Base-by-base conservation (phyloP, 345 rosid genomes). In the Populus deltoides region DNA sequence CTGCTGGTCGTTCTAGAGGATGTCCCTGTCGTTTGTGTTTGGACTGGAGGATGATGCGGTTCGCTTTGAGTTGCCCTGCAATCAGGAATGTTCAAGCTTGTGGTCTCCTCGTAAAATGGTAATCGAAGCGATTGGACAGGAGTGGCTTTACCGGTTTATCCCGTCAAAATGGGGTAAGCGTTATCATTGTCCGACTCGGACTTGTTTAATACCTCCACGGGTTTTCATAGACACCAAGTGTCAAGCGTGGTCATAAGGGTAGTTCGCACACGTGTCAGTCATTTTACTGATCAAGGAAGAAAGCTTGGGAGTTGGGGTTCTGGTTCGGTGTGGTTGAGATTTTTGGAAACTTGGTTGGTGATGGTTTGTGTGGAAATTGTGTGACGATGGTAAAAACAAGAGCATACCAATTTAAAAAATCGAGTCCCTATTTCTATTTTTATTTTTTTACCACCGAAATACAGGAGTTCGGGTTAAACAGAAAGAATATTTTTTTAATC, bases 51-150 rank as follows among this genome's bases (percentile, higher is more conserved):
- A 15, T 43, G 47, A 2, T 2, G 47, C 47, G 15, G 47, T 43
- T 2, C 13, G 47, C 47, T 43, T 43, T 43, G 47, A 11, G 47
- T 43, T 43, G 47, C 47, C 13, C 47, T 11, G 47, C 47, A 43
- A 43, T 43, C 47, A 11, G 47, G 47, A 43, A 43, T 43, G 47
- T 10, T 43, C 1, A 43, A 43, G 47, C 12, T 43, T 11, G 15
- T 11, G 47, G 13, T 43, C 47, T 43, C 47, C 47, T 43, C 47
- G 15, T 11, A 25, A 22, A 18, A 18, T 33, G 5, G 35, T 75
- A 24, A 65, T 35, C 76, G 73, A 63, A 79, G 80, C 57, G 77
- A 66, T 72, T 77, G 81, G 79, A 65, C 63, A 5, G 15, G 25
- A 70, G 41, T n/a, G 25, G 27, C 0, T 38, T 24, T 29, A 57